Base-by-base conservation (phyloP, 495 filamentous ascomycete species). In the Pseudotulostoma volvatum region DNA sequence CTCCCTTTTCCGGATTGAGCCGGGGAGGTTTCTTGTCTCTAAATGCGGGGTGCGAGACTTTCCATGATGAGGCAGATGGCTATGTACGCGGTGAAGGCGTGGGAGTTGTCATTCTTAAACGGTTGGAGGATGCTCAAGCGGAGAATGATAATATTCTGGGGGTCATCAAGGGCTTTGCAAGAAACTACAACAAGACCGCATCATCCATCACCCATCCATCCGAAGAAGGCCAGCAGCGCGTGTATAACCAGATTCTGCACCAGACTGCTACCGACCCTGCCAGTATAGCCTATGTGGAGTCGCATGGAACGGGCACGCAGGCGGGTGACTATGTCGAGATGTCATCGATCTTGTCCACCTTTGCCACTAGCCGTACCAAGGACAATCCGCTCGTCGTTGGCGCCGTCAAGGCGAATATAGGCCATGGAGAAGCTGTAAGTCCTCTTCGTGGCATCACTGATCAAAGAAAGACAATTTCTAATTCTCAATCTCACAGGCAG, bases 81-180 rank as follows among this genome's bases (percentile, higher is more conserved):
- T 68, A 70, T 41, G 64, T 59, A 46, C 53, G 66, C 46, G 64
- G 59, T 35, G 66, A 70, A 31, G 58, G 58, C 16, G 54, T 60
- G 30, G 63, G 53, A 35, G 52, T 53, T 14, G 53, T 68, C 30
- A 51, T 68, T 17, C 50, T 70, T 7, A 70, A 70, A 47, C 59
- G 64, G n/a, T 56, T 67, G 23, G 53, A 60, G 37, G 63, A 68
- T 47, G 66, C 66, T 8, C 44, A 64, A 37, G 51, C 51, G 9
- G 66, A 67, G 34, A 66, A 67, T 20, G 64, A 70, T 49, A 59
- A 55, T 31, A 66, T 68, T 35, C 53, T 64, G 11, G 66, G 57
- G 13, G 52, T 56, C 31, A 66, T 70, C 28, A 47, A 57, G 14
- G 58, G 59, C 31, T 53, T 57, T 19, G 52, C 56, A 2, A 61